Evolutionary conservation across 2,329 filamentous ascomycete genomes (phyloP).

Genomic region (Penicillium sp.): DNA sequence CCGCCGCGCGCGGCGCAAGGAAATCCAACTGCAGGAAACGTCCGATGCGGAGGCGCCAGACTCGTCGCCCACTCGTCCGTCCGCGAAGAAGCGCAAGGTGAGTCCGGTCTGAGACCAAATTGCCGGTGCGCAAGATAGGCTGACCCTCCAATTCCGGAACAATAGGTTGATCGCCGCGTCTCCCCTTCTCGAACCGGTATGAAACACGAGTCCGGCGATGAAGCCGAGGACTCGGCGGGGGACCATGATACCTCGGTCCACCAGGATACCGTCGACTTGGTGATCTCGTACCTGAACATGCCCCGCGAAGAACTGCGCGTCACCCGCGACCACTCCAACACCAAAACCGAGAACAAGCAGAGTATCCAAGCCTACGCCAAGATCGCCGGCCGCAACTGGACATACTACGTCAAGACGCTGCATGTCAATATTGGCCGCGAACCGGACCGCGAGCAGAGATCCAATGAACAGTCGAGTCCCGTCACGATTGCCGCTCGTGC

Average conservation of each 20-base stretch:
- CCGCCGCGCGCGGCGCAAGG: slow-evolving; percentile 45
- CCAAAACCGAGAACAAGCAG: slow-evolving; percentile 43
- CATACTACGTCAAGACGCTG: slow-evolving; percentile 49
- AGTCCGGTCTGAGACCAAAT: slow-evolving; percentile 17
- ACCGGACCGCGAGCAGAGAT: slow-evolving; percentile 43
- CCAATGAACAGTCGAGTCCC: slow-evolving; percentile 46
- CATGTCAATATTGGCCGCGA: slow-evolving; percentile 49
- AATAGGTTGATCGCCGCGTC: slow-evolving; percentile 33
- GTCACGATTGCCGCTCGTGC: slow-evolving; percentile 42
- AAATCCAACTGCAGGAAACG: slow-evolving; percentile 43
- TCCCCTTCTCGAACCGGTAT: slow-evolving; percentile 31
- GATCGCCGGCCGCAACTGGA: slow-evolving; percentile 50
- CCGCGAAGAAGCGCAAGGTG: slow-evolving; percentile 49
- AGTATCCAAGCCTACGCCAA: slow-evolving; percentile 50
- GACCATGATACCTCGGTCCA: slow-evolving; percentile 42
- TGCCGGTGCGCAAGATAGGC: slow-evolving; percentile 4
- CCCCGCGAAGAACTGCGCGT: slow-evolving; percentile 45
- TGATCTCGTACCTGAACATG: slow-evolving; percentile 46
- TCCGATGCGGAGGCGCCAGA: slow-evolving; percentile 46
- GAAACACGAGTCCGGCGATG: slow-evolving; percentile 39
- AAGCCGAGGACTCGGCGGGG: slow-evolving; percentile 39
- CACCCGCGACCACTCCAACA: slow-evolving; percentile 44
- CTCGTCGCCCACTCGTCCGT: slow-evolving; percentile 46
- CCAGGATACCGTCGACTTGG: slow-evolving; percentile 45
- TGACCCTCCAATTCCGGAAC: slow-evolving; percentile 11